These are phyloP conservation scores for Monoraphidium neglectum DNA, from an alignment of 139 green algal genomes.

Conservation along the genomic window DNA sequence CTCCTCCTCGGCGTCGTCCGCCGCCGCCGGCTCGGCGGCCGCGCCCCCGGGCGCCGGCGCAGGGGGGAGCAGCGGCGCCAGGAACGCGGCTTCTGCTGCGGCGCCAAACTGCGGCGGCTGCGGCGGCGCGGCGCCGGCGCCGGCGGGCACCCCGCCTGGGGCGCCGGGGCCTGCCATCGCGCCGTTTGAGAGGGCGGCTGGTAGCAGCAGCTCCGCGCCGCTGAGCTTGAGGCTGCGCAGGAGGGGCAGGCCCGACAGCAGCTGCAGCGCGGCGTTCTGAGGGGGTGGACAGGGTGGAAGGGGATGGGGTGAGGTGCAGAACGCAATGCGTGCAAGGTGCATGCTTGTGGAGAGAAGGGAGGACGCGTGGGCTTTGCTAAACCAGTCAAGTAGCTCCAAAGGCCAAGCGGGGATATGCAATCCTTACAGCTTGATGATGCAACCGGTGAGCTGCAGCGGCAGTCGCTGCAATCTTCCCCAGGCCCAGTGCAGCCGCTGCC, in stretches of 20 bases:
- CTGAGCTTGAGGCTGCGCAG: constrained; percentile 20
- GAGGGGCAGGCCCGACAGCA: constrained; percentile 6
- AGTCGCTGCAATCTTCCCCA: not conserved
- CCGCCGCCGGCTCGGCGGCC: too few species aligned
- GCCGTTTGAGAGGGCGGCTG: not conserved
- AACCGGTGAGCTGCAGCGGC: not conserved
- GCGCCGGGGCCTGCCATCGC: not conserved
- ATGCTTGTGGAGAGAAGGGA: not conserved
- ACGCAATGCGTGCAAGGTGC: too few species aligned
- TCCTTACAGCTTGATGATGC: not conserved
- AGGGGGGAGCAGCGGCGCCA: too few species aligned
- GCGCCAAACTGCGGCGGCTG: too few species aligned
- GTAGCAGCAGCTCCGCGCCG: constrained; percentile 31
- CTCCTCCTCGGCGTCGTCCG: too few species aligned
- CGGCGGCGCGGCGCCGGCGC: not conserved
- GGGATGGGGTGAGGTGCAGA: too few species aligned
- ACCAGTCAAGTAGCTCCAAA: not conserved
- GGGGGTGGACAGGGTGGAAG: not conserved
- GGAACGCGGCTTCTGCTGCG: not conserved
- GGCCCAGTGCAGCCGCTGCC: not conserved
- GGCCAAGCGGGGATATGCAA: not conserved
- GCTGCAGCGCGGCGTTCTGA: constrained; percentile 26
- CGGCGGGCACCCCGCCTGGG: not conserved
- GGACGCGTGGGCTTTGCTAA: not conserved
- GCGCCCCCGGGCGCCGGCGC: too few species aligned